phyloP scores from a whole-genome alignment of 2,329 filamentous ascomycete species.

The Trichoderma koningii region DNA sequence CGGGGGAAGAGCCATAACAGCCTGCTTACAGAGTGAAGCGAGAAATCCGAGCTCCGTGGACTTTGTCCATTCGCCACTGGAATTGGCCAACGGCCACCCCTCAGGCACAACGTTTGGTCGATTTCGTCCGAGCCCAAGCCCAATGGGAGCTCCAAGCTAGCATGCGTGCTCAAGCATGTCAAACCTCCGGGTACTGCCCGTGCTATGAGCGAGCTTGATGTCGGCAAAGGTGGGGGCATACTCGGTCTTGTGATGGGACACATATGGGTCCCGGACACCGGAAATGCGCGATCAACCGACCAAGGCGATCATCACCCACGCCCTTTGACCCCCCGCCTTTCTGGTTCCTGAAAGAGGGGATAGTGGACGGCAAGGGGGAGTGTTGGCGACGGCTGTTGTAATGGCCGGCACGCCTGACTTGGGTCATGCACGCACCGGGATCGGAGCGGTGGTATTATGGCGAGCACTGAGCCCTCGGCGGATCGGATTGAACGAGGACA shows the following conservation, averaged over 20 bases:
- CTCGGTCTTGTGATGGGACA: slow-evolving; percentile 22
- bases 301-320: slow-evolving; percentile 18
- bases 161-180: not conserved
- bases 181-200: slow-evolving; percentile 20
- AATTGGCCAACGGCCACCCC: not conserved
- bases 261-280: slow-evolving; percentile 3
- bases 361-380: not conserved
- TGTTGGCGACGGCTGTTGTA: not conserved
- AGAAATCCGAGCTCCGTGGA: slow-evolving; percentile 21
- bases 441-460: slow-evolving; percentile 4
- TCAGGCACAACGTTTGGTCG: not conserved
- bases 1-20: slow-evolving; percentile 14
- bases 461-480: not conserved
- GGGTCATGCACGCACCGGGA: slow-evolving; percentile 26
- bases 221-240: slow-evolving; percentile 14
- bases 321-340: not conserved
- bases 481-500: slow-evolving; percentile 13
- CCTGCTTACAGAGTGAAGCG: slow-evolving; percentile 19
- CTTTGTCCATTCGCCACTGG: slow-evolving; percentile 15
- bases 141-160: not conserved
- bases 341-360: slow-evolving; percentile 14
- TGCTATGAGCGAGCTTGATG: not conserved
- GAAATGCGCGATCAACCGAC: not conserved
- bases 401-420: slow-evolving; percentile 16
- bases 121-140: slow-evolving; percentile 7